Conservation (phyloP, 495 filamentous ascomycete species). For the Oleoguttula mirabilis region DNA sequence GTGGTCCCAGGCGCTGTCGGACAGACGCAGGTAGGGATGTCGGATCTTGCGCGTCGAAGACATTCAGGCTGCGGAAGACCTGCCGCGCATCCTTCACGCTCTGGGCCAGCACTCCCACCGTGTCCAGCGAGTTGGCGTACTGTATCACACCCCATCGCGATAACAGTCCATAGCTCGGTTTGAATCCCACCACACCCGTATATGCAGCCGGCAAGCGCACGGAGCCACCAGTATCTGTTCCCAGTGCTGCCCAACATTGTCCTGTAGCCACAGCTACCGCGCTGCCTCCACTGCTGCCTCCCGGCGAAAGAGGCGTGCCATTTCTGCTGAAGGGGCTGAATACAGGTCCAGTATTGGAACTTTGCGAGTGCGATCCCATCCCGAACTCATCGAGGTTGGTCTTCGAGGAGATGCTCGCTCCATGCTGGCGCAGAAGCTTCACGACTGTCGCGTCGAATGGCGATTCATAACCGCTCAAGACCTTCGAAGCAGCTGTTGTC, state of each 20-base stretch:
- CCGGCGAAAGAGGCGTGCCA: constrained; percentile 45
- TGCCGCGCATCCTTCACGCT: constrained; percentile 37
- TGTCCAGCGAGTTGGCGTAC: constrained; percentile 93
- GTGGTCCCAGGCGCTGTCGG: constrained; percentile 30
- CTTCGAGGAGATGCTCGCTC: constrained; percentile 60
- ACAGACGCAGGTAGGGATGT: constrained; percentile 50
- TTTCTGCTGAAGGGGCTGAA: constrained; percentile 29
- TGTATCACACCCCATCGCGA: constrained; percentile 85
- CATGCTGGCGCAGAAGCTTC: constrained; percentile 47
- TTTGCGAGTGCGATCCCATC: constrained; percentile 82
- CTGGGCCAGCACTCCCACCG: constrained; percentile 66
- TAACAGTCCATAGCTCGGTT: constrained; percentile 76
- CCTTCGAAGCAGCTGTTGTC: constrained; percentile 73
- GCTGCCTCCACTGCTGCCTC: constrained; percentile 90
- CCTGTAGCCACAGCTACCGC: constrained; percentile 68
- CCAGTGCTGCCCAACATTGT: constrained; percentile 67
- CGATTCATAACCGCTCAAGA: constrained; percentile 54
- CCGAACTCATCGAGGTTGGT: constrained; percentile 96
- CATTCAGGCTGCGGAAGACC: constrained; percentile 47
- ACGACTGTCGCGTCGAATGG: constrained; percentile 84
- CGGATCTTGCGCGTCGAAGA: constrained; percentile 63
- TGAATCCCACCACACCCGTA: constrained; percentile 77
- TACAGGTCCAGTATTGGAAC: constrained; percentile 63
- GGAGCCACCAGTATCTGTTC: constrained; percentile 91
- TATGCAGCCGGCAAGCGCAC: constrained; percentile 88